These are phyloP conservation scores for Macadamia tetraphylla DNA, from an alignment of 164 flowering plant genomes.

Conservation along the genomic window DNA sequence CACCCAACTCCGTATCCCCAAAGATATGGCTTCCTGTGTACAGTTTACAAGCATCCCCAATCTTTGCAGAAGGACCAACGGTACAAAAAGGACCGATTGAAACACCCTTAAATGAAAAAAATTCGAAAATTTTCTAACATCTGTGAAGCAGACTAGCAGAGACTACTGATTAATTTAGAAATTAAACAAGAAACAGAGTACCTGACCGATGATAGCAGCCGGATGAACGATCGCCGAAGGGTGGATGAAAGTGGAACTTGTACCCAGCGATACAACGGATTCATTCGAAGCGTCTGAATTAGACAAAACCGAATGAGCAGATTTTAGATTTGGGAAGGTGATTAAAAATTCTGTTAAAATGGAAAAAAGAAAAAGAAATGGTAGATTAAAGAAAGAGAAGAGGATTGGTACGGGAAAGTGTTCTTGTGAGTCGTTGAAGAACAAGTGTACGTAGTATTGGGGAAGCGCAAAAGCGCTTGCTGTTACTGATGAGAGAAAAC, in stretches of 20 bases:
- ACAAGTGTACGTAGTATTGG: no score
- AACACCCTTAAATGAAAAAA: conserved; percentile 43
- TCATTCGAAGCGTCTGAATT: conserved; percentile 16
- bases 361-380: background rate
- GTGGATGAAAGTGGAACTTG: conserved; percentile 27
- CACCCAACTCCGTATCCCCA: conserved; percentile 82
- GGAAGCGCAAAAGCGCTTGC: no score
- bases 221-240: conserved; percentile 49
- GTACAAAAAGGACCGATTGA: conserved; percentile 88
- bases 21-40: conserved; percentile 80
- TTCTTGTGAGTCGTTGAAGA: no score
- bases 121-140: no score
- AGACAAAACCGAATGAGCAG: background rate
- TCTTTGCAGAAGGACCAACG: conserved; percentile 59
- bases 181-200: conserved; percentile 2
- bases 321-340: background rate
- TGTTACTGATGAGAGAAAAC: no score
- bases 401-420: background rate
- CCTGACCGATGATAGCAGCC: conserved; percentile 58
- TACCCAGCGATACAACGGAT: background rate
- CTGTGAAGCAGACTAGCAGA: no score
- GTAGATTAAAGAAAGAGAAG: background rate
- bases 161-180: background rate
- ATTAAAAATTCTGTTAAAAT: no score
- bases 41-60: conserved; percentile 68